Evolutionary conservation across 148 eudicot species (phyloP).

Genomic region (Rhododendron mucronatum): DNA sequence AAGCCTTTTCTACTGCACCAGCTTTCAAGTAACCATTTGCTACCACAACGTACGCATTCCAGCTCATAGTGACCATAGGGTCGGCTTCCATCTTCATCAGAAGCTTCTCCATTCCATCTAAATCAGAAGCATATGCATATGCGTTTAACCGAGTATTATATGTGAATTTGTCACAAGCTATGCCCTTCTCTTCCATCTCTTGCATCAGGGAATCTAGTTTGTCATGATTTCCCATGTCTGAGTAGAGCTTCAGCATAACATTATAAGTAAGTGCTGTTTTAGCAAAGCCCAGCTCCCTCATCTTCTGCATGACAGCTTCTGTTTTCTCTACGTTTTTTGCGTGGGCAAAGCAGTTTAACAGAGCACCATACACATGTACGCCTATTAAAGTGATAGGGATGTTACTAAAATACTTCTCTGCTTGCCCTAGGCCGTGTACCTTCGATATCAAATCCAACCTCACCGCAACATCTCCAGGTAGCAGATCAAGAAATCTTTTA

Average conservation of each 20-base stretch:
- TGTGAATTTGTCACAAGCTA: slow-evolving; percentile 20
- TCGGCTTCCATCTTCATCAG: slow-evolving; percentile 31
- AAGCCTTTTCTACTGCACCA: slow-evolving; percentile 28
- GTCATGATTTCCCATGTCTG: slow-evolving; percentile 19
- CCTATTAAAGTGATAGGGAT: slow-evolving; percentile 13
- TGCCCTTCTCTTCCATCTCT: slow-evolving; percentile 39
- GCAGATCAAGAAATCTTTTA: neutral
- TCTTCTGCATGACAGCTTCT: slow-evolving; percentile 28
- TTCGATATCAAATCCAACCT: slow-evolving; percentile 32
- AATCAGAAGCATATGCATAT: slow-evolving; percentile 22
- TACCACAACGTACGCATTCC: slow-evolving; percentile 20
- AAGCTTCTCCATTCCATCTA: slow-evolving; percentile 31
- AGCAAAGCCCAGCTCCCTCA: slow-evolving; percentile 19
- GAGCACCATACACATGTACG: slow-evolving; percentile 36
- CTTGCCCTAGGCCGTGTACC: slow-evolving; percentile 35
- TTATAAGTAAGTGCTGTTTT: slow-evolving; percentile 20
- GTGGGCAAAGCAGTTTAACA: slow-evolving; percentile 30
- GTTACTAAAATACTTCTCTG: slow-evolving; percentile 32
- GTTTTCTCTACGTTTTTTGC: slow-evolving; percentile 31
- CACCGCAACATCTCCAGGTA: slow-evolving; percentile 22
- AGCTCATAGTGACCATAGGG: slow-evolving; percentile 13
- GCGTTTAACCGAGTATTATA: slow-evolving; percentile 19
- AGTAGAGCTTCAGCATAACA: slow-evolving; percentile 29
- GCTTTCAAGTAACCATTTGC: slow-evolving; percentile 36
- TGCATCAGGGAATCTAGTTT: slow-evolving; percentile 25